Conservation (phyloP, 1,284 basidiomycete species). For the Pascua sp. region DNA sequence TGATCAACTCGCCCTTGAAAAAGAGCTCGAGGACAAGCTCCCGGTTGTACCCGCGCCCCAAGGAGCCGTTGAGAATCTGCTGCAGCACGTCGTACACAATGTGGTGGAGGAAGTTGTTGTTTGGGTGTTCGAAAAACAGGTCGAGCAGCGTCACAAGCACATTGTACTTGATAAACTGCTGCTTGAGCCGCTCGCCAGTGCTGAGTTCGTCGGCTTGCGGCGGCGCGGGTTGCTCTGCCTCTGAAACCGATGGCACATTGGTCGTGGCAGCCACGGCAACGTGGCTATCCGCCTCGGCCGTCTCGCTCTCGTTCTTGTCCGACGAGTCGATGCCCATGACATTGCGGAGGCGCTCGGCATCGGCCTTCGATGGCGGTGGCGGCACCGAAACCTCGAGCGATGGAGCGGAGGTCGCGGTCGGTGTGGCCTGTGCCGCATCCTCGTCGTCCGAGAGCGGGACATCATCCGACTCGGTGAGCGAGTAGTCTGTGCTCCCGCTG, state of each 20-base stretch:
- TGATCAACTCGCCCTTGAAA: conserved; percentile 70
- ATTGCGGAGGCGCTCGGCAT: conserved; percentile 36
- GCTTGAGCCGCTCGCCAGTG: conserved; percentile 72
- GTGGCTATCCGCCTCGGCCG: conserved; percentile 12
- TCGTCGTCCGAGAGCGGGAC: conserved; percentile 63
- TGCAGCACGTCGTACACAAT: conserved; percentile 95
- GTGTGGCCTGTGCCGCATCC: conserved; percentile 61
- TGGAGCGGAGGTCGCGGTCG: conserved; percentile 11
- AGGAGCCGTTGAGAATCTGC: conserved; percentile 84
- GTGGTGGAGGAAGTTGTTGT: conserved; percentile 98
- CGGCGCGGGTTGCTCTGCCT: background rate
- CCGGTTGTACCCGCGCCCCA: conserved; percentile 71
- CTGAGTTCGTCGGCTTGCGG: conserved; percentile 22
- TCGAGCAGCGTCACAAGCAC: conserved; percentile 73
- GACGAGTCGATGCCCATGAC: conserved; percentile 30
- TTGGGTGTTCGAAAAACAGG: conserved; percentile 91
- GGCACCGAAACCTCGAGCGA: conserved; percentile 14
- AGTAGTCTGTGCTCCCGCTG: conserved; percentile 46
- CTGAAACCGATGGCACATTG: conserved; percentile 25
- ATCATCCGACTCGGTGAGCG: conserved; percentile 62
- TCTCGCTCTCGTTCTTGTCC: background rate
- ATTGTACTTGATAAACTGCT: conserved; percentile 65
- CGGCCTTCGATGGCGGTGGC: conserved; percentile 37
- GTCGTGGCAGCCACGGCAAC: conserved; percentile 30
- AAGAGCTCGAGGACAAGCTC: conserved; percentile 78